A percentile compares a stretch with the other conserved stretches of the same genome.
Evolutionary conservation across 805 yeast genomes (phyloP).

Genomic region (Schwanniomyces sp.): DNA sequence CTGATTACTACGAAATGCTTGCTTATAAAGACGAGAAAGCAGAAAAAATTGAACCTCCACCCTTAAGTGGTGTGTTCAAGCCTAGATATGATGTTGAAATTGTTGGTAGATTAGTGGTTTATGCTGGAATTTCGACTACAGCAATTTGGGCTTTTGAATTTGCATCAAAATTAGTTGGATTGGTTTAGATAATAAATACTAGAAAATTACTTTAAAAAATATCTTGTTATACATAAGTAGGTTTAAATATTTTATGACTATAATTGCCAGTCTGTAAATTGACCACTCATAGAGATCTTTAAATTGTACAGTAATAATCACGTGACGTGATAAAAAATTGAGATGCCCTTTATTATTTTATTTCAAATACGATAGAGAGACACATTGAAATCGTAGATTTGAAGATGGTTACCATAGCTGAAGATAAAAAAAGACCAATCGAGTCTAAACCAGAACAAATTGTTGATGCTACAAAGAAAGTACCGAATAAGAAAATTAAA

Average conservation of each 20-base stretch:
- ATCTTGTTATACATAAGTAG: not conserved
- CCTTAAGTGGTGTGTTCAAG: conserved; percentile 48
- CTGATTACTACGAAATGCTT: conserved; percentile 41
- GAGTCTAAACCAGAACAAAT: not conserved
- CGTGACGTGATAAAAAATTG: not conserved
- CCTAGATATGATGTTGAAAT: conserved; percentile 75
- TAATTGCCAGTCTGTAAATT: not conserved
- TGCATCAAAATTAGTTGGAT: conserved; percentile 11
- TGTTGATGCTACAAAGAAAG: conserved; percentile 4
- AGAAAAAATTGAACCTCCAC: conserved; percentile 3
- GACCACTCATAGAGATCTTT: not conserved
- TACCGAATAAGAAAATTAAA: conserved; percentile 20
- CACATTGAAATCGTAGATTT: not conserved
- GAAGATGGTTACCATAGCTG: conserved; percentile 3
- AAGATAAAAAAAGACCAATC: conserved; percentile 10
- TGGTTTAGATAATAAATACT: not conserved
- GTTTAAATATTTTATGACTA: too few relatives aligned
- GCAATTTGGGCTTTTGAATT: conserved; percentile 47
- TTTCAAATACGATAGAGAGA: not conserved
- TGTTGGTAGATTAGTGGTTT: conserved; percentile 72
- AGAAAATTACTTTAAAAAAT: not conserved
- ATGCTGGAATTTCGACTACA: conserved; percentile 72
- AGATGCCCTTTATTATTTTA: not conserved
- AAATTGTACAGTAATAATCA: not conserved
- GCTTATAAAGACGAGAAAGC: conserved; percentile 22